phyloP scores from a whole-genome alignment of 164 flowering plant species.

The Liriodendron chinense region DNA sequence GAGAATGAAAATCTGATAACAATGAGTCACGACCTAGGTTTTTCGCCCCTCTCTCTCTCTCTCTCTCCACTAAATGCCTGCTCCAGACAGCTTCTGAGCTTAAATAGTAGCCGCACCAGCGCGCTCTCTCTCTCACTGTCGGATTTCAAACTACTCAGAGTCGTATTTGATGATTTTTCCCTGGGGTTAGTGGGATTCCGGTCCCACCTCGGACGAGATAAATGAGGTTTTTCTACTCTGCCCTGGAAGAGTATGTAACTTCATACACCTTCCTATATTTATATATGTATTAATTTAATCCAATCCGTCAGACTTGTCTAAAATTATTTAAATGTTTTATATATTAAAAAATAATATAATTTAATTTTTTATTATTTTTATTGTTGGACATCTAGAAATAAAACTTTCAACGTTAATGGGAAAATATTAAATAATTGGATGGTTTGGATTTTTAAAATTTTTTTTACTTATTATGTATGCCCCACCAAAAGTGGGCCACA shows the following conservation, averaged over 20 bases:
- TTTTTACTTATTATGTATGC: too few species aligned
- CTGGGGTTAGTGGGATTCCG: slow-evolving; percentile 16
- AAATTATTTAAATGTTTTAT: too few species aligned
- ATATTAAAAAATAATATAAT: too few species aligned
- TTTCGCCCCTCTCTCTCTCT: neutral
- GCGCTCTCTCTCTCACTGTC: neutral
- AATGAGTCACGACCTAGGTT: neutral
- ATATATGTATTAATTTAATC: too few species aligned
- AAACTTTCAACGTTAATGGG: neutral
- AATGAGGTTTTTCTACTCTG: neutral
- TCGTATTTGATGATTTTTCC: slow-evolving; percentile 16
- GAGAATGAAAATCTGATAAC: neutral
- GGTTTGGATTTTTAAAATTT: too few species aligned
- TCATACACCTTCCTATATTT: neutral
- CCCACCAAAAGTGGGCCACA: neutral
- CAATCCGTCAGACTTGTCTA: too few species aligned
- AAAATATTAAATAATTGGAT: too few species aligned
- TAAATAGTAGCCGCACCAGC: slow-evolving; percentile 9
- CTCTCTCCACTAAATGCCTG: neutral
- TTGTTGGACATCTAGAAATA: too few species aligned
- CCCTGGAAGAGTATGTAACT: neutral
- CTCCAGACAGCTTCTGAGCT: neutral
- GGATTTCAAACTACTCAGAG: slow-evolving; percentile 26
- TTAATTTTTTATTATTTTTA: too few species aligned
- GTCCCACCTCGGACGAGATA: slow-evolving; percentile 13